Conservation (phyloP, 495 filamentous ascomycete genomes). For the Trichoderma parareesei region DNA sequence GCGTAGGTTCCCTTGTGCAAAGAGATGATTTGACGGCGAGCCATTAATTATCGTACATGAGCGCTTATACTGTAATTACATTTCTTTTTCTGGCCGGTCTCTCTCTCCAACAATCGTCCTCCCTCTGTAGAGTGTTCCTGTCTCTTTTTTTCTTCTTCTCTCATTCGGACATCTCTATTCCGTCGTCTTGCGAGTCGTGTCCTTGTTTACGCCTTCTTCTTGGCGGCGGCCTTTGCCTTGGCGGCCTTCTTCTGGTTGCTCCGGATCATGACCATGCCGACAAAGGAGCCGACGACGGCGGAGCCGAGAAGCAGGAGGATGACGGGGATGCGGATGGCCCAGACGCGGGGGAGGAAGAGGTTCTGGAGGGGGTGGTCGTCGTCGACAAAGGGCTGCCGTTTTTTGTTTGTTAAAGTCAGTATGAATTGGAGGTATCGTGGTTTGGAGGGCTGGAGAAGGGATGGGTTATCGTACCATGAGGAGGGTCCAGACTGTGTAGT, state of each 20-base stretch:
- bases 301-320: conserved; percentile 87
- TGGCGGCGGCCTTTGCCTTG: conserved; percentile 71
- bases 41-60: background rate
- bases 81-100: background rate
- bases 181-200: too few relatives aligned
- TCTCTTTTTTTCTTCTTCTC: background rate
- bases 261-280: conserved; percentile 96
- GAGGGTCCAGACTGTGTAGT: conserved; percentile 97
- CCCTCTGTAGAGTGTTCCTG: background rate
- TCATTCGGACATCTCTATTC: too few relatives aligned
- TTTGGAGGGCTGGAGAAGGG: conserved; percentile 8
- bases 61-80: background rate
- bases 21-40: background rate
- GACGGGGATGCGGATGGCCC: conserved; percentile 97
- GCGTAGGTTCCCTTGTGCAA: background rate
- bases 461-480: conserved; percentile 62
- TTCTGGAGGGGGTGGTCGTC: conserved; percentile 85
- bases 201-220: conserved; percentile 49
- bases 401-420: conserved; percentile 8
- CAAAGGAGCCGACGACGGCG: conserved; percentile 91
- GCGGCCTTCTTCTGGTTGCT: conserved; percentile 96
- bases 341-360: conserved; percentile 94
- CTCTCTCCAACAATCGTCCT: too few relatives aligned
- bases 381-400: conserved; percentile 88
- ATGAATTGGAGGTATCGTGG: background rate